Conservation (phyloP, 208 protist genomes). For the Acanthamoeba comandoni region DNA sequence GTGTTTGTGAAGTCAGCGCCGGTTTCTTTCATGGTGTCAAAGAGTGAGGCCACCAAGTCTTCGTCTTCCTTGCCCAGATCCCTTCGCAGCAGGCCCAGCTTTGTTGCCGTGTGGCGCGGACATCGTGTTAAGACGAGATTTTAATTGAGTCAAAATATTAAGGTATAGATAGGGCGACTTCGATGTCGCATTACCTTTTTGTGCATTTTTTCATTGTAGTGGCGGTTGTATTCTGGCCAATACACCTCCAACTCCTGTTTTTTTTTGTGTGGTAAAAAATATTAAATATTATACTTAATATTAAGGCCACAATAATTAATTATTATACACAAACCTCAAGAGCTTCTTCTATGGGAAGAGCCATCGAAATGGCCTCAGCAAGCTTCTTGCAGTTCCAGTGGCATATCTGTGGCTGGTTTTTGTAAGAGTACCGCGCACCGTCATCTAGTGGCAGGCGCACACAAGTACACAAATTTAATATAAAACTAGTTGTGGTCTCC, state of each 20-base stretch:
- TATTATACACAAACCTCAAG: too few relatives aligned
- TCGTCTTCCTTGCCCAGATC: constrained; percentile 51
- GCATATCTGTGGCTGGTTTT: constrained; percentile 77
- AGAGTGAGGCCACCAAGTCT: constrained; percentile 59
- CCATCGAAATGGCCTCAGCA: constrained; percentile 43
- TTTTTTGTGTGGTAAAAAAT: constrained; percentile 25
- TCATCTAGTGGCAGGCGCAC: background rate
- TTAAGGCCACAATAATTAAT: too few relatives aligned
- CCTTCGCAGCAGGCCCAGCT: constrained; percentile 69
- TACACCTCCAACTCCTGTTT: constrained; percentile 68
- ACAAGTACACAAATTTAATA: background rate
- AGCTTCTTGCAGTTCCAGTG: constrained; percentile 76
- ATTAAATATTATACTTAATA: too few relatives aligned
- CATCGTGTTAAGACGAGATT: background rate
- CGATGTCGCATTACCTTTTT: constrained; percentile 38
- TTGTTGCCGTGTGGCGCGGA: too few relatives aligned
- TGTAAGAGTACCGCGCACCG: constrained; percentile 71
- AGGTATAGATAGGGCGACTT: background rate
- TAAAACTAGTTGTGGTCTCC: background rate
- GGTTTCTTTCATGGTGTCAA: constrained; percentile 69
- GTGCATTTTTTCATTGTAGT: constrained; percentile 73
- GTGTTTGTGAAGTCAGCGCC: constrained; percentile 76
- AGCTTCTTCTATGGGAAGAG: background rate
- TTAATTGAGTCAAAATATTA: background rate
- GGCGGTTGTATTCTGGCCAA: constrained; percentile 21